Evolutionary conservation across 306 rosid genomes (phyloP), one percentile per base, ranked within the genome.

Genomic region (Prunus padus): DNA sequence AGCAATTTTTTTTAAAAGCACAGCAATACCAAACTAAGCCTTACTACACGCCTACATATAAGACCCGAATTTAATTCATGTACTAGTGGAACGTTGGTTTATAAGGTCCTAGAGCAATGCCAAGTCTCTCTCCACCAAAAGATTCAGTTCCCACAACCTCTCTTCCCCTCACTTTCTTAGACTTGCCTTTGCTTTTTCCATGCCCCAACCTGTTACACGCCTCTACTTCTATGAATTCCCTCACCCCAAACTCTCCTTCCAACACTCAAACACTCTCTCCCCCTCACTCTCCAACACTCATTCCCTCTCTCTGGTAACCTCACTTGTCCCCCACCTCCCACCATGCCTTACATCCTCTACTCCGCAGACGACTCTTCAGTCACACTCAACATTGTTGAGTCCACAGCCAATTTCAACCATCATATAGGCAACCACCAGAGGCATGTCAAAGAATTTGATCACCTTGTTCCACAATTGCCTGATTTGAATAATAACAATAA

Each of bases 161-260:
- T 66, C 77, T 86, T 40, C 87, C 81, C 2, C 75, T 80, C 12
- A 74, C 82, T 19, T 83, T 80, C 60, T 44, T 86, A 23, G 85
- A 86, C 66, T 1, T 74, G 0, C 67, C 54, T 16, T 80, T 83
- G 85, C 56, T 64, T 52, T 44, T 7, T 33, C 40, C 30, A 13
- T 44, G 66, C 15, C 37, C 1, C 22, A 8, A 25, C 80, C 71
- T 3, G 55, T 75, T 45, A 51, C 73, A 22, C 73, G 85, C 44
- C 69, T 86, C 49, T 77, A 63, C 77, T 77, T 86, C 71, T 86
- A 65, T 73, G 42, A 77, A 28, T 77, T 50, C 67, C 65, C 87
- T n/a, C 69, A 80, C 57, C 59, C 9, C 45, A 71, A 14, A 8
- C 72, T 4, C 10, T 70, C 69, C 75, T 86, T 16, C 89, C 85